Evolutionary conservation across 768 basidiomycete genomes (phyloP).

Genomic region (Boletus vermiculosoides): DNA sequence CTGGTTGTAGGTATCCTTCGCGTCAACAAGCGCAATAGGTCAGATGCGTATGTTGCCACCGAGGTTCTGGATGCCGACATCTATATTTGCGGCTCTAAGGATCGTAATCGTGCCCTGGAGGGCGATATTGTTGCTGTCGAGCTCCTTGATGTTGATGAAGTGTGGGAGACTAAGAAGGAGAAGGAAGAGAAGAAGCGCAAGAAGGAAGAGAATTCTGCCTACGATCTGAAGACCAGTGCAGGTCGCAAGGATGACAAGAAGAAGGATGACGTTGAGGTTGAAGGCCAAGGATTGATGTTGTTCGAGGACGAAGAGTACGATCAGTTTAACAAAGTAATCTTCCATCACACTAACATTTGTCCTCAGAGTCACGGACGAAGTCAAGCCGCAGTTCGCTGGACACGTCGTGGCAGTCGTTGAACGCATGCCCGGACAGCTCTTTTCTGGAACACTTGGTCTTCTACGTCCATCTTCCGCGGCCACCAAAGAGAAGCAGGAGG

Average conservation of each 20-base stretch:
- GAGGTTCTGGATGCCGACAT: slow-evolving; percentile 98
- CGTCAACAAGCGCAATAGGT: slow-evolving; percentile 97
- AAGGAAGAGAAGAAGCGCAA: slow-evolving; percentile 99
- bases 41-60: slow-evolving; percentile 97
- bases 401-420: slow-evolving; percentile 99
- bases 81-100: slow-evolving; percentile 98
- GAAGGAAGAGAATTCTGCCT: slow-evolving; percentile 98
- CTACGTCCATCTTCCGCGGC: slow-evolving; percentile 95
- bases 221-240: slow-evolving; percentile 72
- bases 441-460: slow-evolving; percentile 94
- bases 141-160: slow-evolving; percentile 95
- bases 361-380: slow-evolving; percentile 88
- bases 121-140: slow-evolving; percentile 99
- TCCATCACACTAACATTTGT: slow-evolving; percentile 12
- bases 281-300: slow-evolving; percentile 94
- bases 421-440: slow-evolving; percentile 97
- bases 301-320: slow-evolving; percentile 95
- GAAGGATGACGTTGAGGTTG: slow-evolving; percentile 99
- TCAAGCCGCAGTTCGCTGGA: slow-evolving; percentile 97
- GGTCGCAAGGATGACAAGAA: slow-evolving; percentile 97
- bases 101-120: slow-evolving; percentile 96
- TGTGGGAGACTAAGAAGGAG: slow-evolving; percentile 99
- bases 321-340: slow-evolving; percentile 12
- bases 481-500: slow-evolving; percentile 98
- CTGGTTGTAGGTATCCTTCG: slow-evolving; percentile 95